Evolutionary conservation across 2,329 filamentous ascomycete genomes (phyloP).

Genomic region (Metarhizium sp.): DNA sequence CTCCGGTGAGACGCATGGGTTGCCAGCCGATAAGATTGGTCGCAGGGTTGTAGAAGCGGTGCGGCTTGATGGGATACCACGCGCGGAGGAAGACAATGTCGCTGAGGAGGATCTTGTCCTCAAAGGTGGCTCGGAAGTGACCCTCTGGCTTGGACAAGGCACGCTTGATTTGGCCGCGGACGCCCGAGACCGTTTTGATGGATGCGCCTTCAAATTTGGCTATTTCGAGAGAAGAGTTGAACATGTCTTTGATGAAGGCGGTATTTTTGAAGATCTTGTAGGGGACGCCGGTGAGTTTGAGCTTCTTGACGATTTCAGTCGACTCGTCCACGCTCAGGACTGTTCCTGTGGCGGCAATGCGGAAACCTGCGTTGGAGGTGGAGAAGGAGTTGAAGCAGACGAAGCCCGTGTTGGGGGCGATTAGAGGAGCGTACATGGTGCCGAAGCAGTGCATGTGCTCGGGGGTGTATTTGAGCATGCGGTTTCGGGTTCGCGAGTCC

Average conservation of each 20-base stretch:
- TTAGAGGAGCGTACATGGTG: conserved; percentile 89
- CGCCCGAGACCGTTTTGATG: conserved; percentile 91
- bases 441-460: conserved; percentile 99
- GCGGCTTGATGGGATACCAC: conserved; percentile 94
- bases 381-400: conserved; percentile 87
- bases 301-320: conserved; percentile 97
- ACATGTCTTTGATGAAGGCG: conserved; percentile 98
- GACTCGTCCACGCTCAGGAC: conserved; percentile 91
- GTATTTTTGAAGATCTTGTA: conserved; percentile 99
- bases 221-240: conserved; percentile 83
- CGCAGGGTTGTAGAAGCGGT: conserved; percentile 93
- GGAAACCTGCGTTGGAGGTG: conserved; percentile 77
- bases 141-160: conserved; percentile 89
- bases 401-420: conserved; percentile 93
- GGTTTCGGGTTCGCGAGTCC: conserved; percentile 84
- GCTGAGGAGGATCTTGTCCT: conserved; percentile 95
- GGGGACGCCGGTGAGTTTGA: conserved; percentile 86
- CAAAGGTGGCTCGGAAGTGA: conserved; percentile 92
- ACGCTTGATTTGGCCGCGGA: conserved; percentile 94
- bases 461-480: conserved; percentile 98
- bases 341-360: conserved; percentile 88
- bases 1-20: conserved; percentile 87
- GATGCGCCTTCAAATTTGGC: conserved; percentile 96
- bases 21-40: conserved; percentile 91
- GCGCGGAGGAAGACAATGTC: conserved; percentile 94